These are phyloP conservation scores for Dissophora ornata DNA, from an alignment of 192 early-diverging fungal genomes.

Conservation along the genomic window DNA sequence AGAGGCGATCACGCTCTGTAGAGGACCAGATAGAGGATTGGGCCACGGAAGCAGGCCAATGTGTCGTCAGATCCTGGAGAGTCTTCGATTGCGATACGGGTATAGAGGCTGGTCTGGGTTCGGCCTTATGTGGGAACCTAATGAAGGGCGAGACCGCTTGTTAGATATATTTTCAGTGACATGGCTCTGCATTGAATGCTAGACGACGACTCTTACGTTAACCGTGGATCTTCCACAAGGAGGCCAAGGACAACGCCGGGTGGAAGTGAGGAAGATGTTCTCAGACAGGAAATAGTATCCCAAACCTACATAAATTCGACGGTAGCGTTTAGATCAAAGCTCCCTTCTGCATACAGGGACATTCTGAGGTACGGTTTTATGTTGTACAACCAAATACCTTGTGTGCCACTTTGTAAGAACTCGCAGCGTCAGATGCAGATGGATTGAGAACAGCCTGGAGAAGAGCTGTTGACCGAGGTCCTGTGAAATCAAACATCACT, in stretches of 20 bases:
- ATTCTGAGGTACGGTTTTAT: no score
- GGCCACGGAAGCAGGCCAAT: constrained; percentile 70
- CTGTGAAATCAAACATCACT: constrained; percentile 87
- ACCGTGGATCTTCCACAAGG: constrained; percentile 85
- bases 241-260: constrained; percentile 84
- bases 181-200: no score
- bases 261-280: constrained; percentile 79
- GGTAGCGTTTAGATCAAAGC: no score
- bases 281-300: constrained; percentile 59
- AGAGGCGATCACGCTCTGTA: constrained; percentile 50
- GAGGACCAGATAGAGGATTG: constrained; percentile 69
- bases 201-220: constrained; percentile 67
- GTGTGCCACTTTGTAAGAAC: constrained; percentile 49
- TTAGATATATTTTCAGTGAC: neutral
- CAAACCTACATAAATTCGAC: constrained; percentile 55
- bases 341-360: neutral
- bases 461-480: constrained; percentile 83
- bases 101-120: constrained; percentile 45
- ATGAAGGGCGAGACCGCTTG: no score
- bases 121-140: constrained; percentile 68
- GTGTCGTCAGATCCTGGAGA: constrained; percentile 56
- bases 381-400: no score
- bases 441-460: constrained; percentile 72
- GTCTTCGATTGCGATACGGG: constrained; percentile 34
- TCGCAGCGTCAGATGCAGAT: constrained; percentile 13